phyloP scores from a whole-genome alignment of 1,284 basidiomycete genomes.

The Cryptococcus sp. region DNA sequence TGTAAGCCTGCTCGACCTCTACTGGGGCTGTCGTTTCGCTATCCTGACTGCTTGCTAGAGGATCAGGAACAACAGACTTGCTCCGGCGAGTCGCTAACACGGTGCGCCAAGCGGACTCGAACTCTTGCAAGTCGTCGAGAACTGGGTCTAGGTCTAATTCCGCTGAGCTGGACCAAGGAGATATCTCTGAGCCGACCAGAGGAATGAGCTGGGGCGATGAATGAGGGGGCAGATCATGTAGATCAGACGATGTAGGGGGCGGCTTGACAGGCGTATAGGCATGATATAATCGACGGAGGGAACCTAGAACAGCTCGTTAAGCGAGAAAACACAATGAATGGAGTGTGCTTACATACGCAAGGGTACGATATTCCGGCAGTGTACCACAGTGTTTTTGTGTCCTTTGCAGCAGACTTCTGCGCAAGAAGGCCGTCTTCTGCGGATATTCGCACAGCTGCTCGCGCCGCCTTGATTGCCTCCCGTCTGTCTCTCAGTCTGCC shows the following conservation, averaged over 20 bases:
- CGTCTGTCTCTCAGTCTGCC: slow-evolving; percentile 10
- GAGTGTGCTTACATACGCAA: slow-evolving; percentile 30
- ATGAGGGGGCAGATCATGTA: slow-evolving; percentile 13
- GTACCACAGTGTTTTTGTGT: slow-evolving; percentile 25
- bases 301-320: slow-evolving; percentile 5
- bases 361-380: slow-evolving; percentile 30
- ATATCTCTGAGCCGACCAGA: slow-evolving; percentile 4
- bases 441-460: neutral
- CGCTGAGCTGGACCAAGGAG: slow-evolving; percentile 8
- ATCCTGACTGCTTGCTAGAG: neutral
- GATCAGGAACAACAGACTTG: neutral
- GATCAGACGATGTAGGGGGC: slow-evolving; percentile 6
- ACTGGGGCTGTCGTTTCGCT: slow-evolving; percentile 2
- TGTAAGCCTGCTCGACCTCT: neutral
- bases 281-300: neutral
- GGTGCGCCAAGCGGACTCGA: slow-evolving; percentile 24
- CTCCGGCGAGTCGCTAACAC: slow-evolving; percentile 1
- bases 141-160: slow-evolving; percentile 21
- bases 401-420: too few relatives aligned
- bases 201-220: slow-evolving; percentile 4
- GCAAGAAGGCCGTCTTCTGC: too few relatives aligned
- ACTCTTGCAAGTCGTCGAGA: slow-evolving; percentile 27
- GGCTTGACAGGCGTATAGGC: slow-evolving; percentile 8
- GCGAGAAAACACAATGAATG: neutral
- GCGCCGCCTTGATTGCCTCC: neutral